Evolutionary conservation across 805 yeast genomes (phyloP).

Genomic region (Ogataea thermomethanolica): DNA sequence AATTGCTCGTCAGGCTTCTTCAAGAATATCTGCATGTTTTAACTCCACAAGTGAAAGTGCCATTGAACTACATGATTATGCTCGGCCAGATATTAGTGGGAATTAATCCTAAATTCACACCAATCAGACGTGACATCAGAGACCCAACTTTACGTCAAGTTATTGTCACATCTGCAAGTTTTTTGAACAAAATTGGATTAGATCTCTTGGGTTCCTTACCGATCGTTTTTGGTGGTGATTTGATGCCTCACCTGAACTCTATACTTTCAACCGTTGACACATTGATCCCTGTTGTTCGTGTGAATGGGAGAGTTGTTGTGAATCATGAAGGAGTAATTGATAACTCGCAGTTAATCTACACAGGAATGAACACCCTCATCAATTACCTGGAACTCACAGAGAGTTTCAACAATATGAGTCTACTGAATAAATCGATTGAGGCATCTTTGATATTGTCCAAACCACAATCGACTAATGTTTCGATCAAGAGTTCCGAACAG

Average conservation of each 20-base stretch:
- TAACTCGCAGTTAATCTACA: slow-evolving; percentile 30
- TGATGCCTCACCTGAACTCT: slow-evolving; percentile 45
- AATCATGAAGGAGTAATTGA: slow-evolving; percentile 33
- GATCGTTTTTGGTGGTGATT: slow-evolving; percentile 34
- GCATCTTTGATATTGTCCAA: slow-evolving; percentile 46
- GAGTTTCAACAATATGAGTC: slow-evolving; percentile 44
- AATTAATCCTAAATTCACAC: slow-evolving; percentile 51
- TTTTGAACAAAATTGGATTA: slow-evolving; percentile 45
- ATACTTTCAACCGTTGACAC: slow-evolving; percentile 55
- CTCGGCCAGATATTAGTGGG: slow-evolving; percentile 53
- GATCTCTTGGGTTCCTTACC: slow-evolving; percentile 38
- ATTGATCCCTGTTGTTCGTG: slow-evolving; percentile 49
- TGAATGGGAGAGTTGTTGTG: slow-evolving; percentile 38
- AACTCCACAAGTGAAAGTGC: slow-evolving; percentile 51
- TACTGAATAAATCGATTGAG: slow-evolving; percentile 55
- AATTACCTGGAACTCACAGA: slow-evolving; percentile 24
- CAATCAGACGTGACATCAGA: slow-evolving; percentile 57
- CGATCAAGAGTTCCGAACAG: slow-evolving; percentile 12
- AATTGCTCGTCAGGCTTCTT: slow-evolving; percentile 44
- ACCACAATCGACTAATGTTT: slow-evolving; percentile 32
- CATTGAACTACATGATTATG: slow-evolving; percentile 54
- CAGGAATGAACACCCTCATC: slow-evolving; percentile 30
- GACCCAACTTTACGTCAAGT: slow-evolving; percentile 46
- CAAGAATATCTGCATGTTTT: slow-evolving; percentile 45
- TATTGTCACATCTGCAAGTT: slow-evolving; percentile 41